Conservation (phyloP, 1,139 yeast genomes). For the Hanseniaspora uvarum region DNA sequence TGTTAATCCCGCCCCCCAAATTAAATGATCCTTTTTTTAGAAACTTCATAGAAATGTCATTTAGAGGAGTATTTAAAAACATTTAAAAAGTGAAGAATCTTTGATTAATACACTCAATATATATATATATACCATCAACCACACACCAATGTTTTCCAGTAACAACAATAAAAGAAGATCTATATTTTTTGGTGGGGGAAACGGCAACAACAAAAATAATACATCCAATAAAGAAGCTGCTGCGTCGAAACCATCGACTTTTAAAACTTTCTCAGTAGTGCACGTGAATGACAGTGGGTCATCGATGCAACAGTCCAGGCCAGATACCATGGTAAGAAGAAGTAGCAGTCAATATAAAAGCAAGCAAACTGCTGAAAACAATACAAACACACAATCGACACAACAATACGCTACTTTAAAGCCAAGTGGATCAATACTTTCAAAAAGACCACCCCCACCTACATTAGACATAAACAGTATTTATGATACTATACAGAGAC, state of each 20-base stretch:
- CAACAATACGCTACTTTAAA: background rate
- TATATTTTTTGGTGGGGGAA: constrained; percentile 12
- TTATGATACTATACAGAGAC: constrained; percentile 10
- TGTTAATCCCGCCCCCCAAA: no score
- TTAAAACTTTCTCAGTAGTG: constrained; percentile 16
- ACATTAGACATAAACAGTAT: constrained; percentile 17
- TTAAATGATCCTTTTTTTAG: background rate
- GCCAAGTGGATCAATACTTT: background rate
- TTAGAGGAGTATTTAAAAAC: no score
- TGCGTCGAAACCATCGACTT: constrained; percentile 33
- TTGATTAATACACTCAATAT: background rate
- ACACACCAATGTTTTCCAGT: constrained; percentile 2
- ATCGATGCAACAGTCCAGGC: background rate
- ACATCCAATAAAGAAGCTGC: constrained; percentile 71
- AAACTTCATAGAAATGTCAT: background rate
- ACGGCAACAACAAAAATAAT: constrained; percentile 17
- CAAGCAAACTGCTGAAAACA: background rate
- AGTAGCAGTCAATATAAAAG: constrained; percentile 15
- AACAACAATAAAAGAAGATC: constrained; percentile 7
- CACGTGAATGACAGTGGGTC: constrained; percentile 5
- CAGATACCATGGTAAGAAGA: background rate
- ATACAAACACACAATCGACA: background rate
- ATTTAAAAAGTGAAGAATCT: no score
- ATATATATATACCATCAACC: no score
- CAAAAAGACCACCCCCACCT: constrained; percentile 21